Evolutionary conservation across 202 grass and related monocot genomes (phyloP), one percentile per base, ranked within the genome.

Genomic region (Panicum virgatum): DNA sequence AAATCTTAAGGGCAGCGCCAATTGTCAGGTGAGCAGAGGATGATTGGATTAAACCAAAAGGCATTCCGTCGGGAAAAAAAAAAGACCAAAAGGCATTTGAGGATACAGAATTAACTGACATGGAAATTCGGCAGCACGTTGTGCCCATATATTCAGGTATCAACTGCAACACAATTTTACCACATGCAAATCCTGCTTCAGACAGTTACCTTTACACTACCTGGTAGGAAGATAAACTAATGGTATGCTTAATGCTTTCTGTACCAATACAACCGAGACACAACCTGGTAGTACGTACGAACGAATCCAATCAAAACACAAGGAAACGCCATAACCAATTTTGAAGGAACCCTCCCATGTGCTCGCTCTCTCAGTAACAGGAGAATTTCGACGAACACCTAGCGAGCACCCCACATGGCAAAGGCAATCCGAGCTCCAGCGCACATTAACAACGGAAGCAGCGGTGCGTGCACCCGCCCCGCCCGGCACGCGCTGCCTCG

Each of bases 331-430:
- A 15, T 23, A 39, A 40, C 20, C 1, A 57, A 53, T 39, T 6
- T 23, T 10, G n/a, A n/a, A n/a, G 48, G 62, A 36, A 19, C 20
- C 5, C 11, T 68, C 50, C 9, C n/a, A 29, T 22, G 16, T 32
- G 64, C 5, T 56, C 23, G 50, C 5, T 29, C 64, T 52, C 30
- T 22, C 63, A 43, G 25, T 12, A 0, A 32, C 37, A 14, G 5
- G 23, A 69, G 23, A 69, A 43, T 58, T 80, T 80, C 16, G 23
- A 80, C 64, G 16, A 80, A 70, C 78, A 70, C 38, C 51, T 59
- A 3, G 38, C 27, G 57, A 30, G 74, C 38, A 30, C 15, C 61
- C 2, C 15, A 15, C 5, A 6, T 14, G 14, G 19, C 16, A 11
- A 44, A 6, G 4, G 6, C 0, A 45, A 11, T 45, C 23, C 9